A percentile compares a stretch with the other conserved stretches of the same genome.
These are phyloP conservation scores for Rhododendron ovatum DNA, from an alignment of 148 eudicot genomes.

Conservation along the genomic window DNA sequence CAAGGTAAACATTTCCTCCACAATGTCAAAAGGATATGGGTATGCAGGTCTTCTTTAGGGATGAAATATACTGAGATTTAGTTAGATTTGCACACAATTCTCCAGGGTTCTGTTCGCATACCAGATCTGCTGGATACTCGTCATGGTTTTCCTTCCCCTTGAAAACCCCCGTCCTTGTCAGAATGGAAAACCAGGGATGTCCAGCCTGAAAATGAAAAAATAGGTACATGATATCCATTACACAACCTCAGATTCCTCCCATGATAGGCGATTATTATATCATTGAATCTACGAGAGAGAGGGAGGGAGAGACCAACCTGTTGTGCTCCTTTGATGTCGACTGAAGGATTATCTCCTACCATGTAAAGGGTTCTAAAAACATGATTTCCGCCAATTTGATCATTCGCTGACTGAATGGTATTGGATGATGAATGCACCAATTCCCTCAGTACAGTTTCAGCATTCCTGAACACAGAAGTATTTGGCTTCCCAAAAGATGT, in stretches of 20 bases:
- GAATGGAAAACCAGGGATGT: slow-evolving; percentile 85
- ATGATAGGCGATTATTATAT: not conserved
- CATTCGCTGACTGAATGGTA: slow-evolving; percentile 12
- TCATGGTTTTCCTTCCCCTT: slow-evolving; percentile 67
- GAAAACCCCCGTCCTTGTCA: slow-evolving; percentile 86
- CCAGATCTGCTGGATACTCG: slow-evolving; percentile 78
- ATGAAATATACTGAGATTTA: not conserved
- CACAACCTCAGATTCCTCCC: not conserved
- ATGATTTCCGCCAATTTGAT: slow-evolving; percentile 20
- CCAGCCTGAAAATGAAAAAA: slow-evolving; percentile 59
- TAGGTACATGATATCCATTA: not conserved
- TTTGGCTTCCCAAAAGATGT: slow-evolving; percentile 85
- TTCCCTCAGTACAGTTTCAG: slow-evolving; percentile 51
- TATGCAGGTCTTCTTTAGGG: not conserved
- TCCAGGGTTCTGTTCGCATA: slow-evolving; percentile 19
- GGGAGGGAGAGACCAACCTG: slow-evolving; percentile 43
- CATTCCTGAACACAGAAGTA: slow-evolving; percentile 70
- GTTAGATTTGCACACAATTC: not conserved
- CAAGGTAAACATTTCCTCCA: not conserved
- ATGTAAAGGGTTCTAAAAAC: slow-evolving; percentile 69
- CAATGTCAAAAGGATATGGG: not conserved
- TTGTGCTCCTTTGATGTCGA: slow-evolving; percentile 85
- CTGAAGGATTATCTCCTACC: slow-evolving; percentile 93
- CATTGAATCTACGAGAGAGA: not conserved
- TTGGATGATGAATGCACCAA: slow-evolving; percentile 10